Percentiles rank a stretch among this genome's conserved stretches.
These are phyloP conservation scores for Solanum arcanum DNA, from an alignment of 257 asterid genomes.

Conservation along the genomic window DNA sequence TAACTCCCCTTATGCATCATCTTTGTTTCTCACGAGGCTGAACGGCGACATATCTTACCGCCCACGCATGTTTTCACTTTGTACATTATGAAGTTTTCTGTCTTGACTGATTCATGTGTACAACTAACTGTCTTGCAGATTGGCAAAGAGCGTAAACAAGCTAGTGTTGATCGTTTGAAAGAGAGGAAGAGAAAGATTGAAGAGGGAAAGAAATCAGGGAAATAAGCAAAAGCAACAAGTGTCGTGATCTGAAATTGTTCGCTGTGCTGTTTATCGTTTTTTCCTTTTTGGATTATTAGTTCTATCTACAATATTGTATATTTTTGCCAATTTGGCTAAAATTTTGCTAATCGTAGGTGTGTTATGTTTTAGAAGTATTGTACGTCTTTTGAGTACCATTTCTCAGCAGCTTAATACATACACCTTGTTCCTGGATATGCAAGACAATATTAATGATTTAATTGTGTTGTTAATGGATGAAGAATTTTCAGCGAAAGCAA, in stretches of 20 bases:
- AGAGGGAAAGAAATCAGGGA: slow-evolving; percentile 29
- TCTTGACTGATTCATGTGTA: not conserved
- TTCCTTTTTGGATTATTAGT: not conserved
- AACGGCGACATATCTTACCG: not conserved
- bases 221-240: not conserved
- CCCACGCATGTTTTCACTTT: not conserved
- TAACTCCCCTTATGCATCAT: not conserved
- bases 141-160: slow-evolving; percentile 31
- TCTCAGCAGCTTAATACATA: not conserved
- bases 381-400: not conserved
- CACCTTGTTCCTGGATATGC: not conserved
- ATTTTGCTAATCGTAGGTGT: not conserved
- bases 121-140: slow-evolving; percentile 34
- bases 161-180: slow-evolving; percentile 12
- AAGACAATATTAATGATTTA: not conserved
- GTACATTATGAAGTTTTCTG: not conserved
- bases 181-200: slow-evolving; percentile 37
- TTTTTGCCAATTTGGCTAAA: slow-evolving; percentile 6
- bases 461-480: not conserved
- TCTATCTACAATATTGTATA: not conserved
- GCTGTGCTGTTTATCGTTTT: not conserved
- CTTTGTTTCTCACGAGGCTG: not conserved
- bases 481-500: too few species aligned
- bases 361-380: not conserved
- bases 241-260: not conserved